A percentile compares a stretch with the other conserved stretches of the same genome.
phyloP scores from a whole-genome alignment of 495 filamentous ascomycete genomes.

The Trichoderma asperelloides region DNA sequence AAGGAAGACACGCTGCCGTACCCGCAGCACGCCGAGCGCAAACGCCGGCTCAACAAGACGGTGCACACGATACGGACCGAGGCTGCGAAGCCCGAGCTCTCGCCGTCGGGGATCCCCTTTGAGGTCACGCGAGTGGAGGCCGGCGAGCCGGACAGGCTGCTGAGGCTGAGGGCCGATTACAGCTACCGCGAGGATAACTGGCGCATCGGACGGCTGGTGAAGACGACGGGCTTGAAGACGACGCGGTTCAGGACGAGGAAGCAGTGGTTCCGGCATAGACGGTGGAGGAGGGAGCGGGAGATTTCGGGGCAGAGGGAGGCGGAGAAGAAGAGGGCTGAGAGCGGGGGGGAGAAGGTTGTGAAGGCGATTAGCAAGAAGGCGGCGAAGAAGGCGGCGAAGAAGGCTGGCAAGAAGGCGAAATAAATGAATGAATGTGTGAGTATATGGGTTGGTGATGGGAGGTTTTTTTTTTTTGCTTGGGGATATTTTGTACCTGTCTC shows the following conservation, averaged over 20 bases:
- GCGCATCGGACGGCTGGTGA: constrained; percentile 57
- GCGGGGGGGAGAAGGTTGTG: constrained; percentile 9
- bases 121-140: constrained; percentile 31
- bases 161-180: constrained; percentile 57
- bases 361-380: constrained; percentile 13
- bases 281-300: constrained; percentile 23
- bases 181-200: constrained; percentile 79
- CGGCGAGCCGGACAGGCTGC: constrained; percentile 27
- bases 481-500: background rate
- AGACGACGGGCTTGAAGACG: constrained; percentile 20
- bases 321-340: constrained; percentile 16
- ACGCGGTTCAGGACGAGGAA: constrained; percentile 16
- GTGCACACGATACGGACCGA: constrained; percentile 31
- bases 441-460: background rate
- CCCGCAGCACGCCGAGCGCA: constrained; percentile 55
- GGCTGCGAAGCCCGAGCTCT: constrained; percentile 18
- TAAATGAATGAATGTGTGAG: background rate
- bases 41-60: constrained; percentile 62
- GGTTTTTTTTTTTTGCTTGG: background rate
- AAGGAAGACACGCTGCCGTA: constrained; percentile 65
- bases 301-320: constrained; percentile 23
- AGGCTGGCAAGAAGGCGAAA: constrained; percentile 19
- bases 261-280: constrained; percentile 21
- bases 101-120: constrained; percentile 35
- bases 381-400: constrained; percentile 21